phyloP scores from a whole-genome alignment of 352 stramenopile species.

The Phytophthora sp. region DNA sequence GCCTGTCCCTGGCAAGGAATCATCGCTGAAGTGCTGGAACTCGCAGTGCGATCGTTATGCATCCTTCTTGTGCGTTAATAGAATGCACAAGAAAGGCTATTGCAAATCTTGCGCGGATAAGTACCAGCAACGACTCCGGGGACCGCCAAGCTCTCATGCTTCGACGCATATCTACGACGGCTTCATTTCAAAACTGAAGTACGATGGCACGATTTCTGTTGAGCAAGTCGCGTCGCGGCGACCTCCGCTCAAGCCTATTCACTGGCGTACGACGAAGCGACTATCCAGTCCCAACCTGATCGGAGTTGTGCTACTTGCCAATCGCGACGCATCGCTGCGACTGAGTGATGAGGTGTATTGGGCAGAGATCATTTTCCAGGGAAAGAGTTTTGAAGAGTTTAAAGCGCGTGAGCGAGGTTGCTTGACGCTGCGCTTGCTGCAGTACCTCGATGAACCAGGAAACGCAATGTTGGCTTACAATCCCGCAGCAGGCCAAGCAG shows the following conservation, averaged over 20 bases:
- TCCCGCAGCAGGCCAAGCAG: slow-evolving; percentile 52
- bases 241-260: slow-evolving; percentile 60
- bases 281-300: slow-evolving; percentile 84
- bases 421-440: slow-evolving; percentile 74
- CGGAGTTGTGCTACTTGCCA: slow-evolving; percentile 70
- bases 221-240: slow-evolving; percentile 63
- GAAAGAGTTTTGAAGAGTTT: slow-evolving; percentile 69
- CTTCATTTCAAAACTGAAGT: slow-evolving; percentile 49
- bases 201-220: slow-evolving; percentile 72
- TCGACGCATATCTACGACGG: slow-evolving; percentile 89
- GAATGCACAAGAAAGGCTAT: slow-evolving; percentile 57
- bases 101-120: slow-evolving; percentile 64
- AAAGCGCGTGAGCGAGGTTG: slow-evolving; percentile 61
- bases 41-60: slow-evolving; percentile 53
- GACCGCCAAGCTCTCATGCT: slow-evolving; percentile 55
- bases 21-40: slow-evolving; percentile 49
- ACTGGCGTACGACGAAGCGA: slow-evolving; percentile 85
- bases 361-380: slow-evolving; percentile 79
- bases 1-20: slow-evolving; percentile 47
- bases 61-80: slow-evolving; percentile 68
- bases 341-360: slow-evolving; percentile 70
- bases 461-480: slow-evolving; percentile 57
- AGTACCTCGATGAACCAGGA: slow-evolving; percentile 69
- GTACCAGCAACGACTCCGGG: slow-evolving; percentile 58
- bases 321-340: slow-evolving; percentile 52